Evolutionary conservation across 139 green algal genomes (phyloP).

Genomic region (Coelastrella sp.): DNA sequence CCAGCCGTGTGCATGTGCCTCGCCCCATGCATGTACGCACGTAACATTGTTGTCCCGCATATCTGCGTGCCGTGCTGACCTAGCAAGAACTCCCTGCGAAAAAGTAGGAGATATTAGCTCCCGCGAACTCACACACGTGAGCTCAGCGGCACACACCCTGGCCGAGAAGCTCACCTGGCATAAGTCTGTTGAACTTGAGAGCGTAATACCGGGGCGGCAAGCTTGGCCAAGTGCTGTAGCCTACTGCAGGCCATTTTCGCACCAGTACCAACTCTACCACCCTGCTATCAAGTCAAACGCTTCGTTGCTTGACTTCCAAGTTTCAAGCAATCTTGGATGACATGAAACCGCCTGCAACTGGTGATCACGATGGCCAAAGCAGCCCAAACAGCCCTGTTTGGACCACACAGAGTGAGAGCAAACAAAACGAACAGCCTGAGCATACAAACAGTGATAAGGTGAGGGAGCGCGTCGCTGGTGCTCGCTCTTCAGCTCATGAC

Average conservation of each 20-base stretch:
- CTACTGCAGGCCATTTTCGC: background rate
- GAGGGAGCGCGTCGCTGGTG: background rate
- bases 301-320: too few relatives aligned
- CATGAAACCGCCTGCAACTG: too few relatives aligned
- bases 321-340: too few relatives aligned
- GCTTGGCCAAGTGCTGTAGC: background rate
- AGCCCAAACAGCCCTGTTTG: too few relatives aligned
- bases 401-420: too few relatives aligned
- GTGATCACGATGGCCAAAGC: too few relatives aligned
- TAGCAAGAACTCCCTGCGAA: background rate
- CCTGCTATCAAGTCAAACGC: background rate
- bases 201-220: background rate
- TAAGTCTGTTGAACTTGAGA: background rate
- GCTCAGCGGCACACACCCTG: background rate
- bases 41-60: background rate
- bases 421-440: too few relatives aligned
- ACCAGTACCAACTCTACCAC: background rate
- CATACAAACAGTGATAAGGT: background rate
- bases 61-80: background rate
- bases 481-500: background rate
- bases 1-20: background rate
- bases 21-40: background rate
- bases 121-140: background rate
- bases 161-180: background rate
- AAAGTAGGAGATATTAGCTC: background rate